Conservation (phyloP, 176 grass and related monocot genomes). For the Alopecurus myosuroides region DNA sequence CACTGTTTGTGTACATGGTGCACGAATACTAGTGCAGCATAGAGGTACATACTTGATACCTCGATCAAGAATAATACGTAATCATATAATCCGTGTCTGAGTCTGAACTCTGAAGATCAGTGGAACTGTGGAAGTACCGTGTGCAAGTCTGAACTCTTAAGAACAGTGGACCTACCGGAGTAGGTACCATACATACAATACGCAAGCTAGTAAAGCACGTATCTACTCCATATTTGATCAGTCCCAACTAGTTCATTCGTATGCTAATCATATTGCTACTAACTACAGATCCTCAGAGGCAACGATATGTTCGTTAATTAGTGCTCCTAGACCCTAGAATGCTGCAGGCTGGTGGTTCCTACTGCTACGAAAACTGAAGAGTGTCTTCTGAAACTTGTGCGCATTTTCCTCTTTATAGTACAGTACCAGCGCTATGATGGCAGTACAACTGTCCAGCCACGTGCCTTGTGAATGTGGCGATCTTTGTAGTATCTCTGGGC, state of each 20-base stretch:
- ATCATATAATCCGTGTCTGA: neutral
- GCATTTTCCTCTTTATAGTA: neutral
- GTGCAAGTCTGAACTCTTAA: too few species aligned
- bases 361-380: neutral
- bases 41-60: neutral
- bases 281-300: neutral
- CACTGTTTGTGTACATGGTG: neutral
- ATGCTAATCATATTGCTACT: neutral
- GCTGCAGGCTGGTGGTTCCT: too few species aligned
- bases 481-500: neutral
- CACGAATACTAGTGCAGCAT: neutral
- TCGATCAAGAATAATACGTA: neutral
- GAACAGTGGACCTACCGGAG: too few species aligned
- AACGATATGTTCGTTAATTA: neutral
- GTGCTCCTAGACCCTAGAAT: neutral
- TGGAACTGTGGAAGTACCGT: neutral
- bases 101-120: neutral
- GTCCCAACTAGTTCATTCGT: neutral
- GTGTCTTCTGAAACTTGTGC: neutral
- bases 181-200: too few species aligned
- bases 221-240: neutral
- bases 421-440: neutral
- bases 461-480: neutral
- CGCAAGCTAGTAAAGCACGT: too few species aligned
- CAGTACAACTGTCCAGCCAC: neutral